A percentile compares a stretch with the other conserved stretches of the same genome.
Evolutionary conservation across 441 rosid genomes (phyloP).

Genomic region (Pelargonium australe): DNA sequence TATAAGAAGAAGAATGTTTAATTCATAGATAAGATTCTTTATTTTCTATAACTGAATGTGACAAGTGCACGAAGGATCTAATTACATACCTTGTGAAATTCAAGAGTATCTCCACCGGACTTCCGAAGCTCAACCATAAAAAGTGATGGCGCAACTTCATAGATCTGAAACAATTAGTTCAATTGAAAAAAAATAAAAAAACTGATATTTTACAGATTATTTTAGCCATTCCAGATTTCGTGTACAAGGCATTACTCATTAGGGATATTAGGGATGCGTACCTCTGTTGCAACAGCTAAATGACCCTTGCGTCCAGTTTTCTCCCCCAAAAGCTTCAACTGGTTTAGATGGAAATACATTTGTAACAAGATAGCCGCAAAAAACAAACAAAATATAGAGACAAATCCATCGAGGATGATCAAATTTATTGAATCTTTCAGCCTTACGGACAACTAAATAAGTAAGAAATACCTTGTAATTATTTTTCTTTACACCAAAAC

Average conservation of each 20-base stretch:
- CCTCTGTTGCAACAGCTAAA: constrained; percentile 91
- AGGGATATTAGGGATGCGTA: constrained; percentile 23
- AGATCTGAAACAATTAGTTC: constrained; percentile 42
- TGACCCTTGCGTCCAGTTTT: constrained; percentile 97
- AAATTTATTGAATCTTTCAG: no score
- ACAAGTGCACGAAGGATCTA: neutral
- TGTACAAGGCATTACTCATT: neutral
- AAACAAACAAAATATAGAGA: no score
- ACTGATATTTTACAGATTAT: neutral
- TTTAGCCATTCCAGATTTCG: neutral
- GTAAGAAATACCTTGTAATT: constrained; percentile 62
- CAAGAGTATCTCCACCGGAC: constrained; percentile 95
- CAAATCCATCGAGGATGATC: no score
- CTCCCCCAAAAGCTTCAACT: constrained; percentile 91
- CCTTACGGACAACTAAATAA: no score
- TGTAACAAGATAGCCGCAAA: no score
- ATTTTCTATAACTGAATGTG: neutral
- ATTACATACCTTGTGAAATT: constrained; percentile 79
- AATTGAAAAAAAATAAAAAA: neutral
- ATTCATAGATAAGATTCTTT: no score
- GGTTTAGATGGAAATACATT: constrained; percentile 13
- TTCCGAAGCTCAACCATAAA: constrained; percentile 94
- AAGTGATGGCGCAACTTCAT: constrained; percentile 97
- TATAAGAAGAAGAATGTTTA: no score
- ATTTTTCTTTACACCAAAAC: constrained; percentile 88